Percentiles rank a stretch among this genome's conserved stretches.
Evolutionary conservation across 31 red algal species (phyloP).

Genomic region (Asparagopsis taxiformis): DNA sequence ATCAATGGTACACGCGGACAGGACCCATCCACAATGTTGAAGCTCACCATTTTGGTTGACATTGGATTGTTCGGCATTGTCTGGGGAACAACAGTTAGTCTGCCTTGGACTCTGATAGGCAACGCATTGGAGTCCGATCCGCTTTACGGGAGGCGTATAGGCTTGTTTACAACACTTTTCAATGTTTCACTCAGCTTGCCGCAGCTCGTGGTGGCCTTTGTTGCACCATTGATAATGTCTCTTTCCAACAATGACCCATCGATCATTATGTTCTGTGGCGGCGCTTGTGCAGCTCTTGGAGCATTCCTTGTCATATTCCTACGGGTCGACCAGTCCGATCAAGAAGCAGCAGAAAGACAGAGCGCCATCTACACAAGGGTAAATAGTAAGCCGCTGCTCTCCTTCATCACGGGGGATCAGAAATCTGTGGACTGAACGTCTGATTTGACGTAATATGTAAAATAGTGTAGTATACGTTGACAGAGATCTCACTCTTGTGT

Average conservation of each 20-base stretch:
- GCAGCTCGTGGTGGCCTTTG: constrained; percentile 35
- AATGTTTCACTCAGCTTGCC: constrained; percentile 31
- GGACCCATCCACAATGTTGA: constrained; percentile 2
- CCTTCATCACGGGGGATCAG: background rate
- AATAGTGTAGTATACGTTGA: too few species aligned
- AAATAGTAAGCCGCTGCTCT: background rate
- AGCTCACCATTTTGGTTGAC: background rate
- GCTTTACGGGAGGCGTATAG: constrained; percentile 8
- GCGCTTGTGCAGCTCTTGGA: constrained; percentile 24
- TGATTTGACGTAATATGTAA: background rate
- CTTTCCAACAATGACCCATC: constrained; percentile 1
- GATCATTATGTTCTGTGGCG: constrained; percentile 29
- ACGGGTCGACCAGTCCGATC: background rate
- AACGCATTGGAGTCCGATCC: constrained; percentile 1
- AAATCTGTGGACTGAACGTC: background rate
- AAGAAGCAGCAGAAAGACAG: too few species aligned
- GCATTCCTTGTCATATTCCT: constrained; percentile 15
- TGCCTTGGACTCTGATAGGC: constrained; percentile 56
- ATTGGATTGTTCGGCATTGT: constrained; percentile 35
- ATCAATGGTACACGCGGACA: constrained; percentile 33
- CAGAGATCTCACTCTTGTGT: too few species aligned
- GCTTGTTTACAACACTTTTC: constrained; percentile 46
- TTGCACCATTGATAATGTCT: constrained; percentile 14
- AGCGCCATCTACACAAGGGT: too few species aligned
- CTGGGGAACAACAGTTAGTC: constrained; percentile 44